These are phyloP conservation scores for Lathyrus aphaca DNA, from an alignment of 306 rosid species.

Conservation along the genomic window DNA sequence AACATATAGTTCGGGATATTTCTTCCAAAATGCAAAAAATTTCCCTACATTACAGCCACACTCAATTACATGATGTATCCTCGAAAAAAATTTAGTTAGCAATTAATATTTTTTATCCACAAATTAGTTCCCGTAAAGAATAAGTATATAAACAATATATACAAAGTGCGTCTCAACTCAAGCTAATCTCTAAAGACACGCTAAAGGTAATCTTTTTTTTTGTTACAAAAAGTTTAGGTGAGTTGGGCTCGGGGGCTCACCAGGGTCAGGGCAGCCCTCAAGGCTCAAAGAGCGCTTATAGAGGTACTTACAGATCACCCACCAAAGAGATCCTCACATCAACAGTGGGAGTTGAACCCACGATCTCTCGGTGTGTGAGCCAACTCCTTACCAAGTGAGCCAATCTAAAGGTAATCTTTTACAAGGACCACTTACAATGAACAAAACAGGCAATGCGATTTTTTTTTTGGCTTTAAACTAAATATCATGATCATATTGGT, in stretches of 20 bases:
- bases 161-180: constrained; percentile 8
- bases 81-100: constrained; percentile 1
- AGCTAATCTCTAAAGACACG: background rate
- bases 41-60: background rate
- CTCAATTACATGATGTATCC: constrained; percentile 25
- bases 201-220: constrained; percentile 25
- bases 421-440: background rate
- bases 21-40: constrained; percentile 29
- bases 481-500: constrained; percentile 24
- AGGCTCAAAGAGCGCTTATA: too few relatives aligned
- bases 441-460: constrained; percentile 9
- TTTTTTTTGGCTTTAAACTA: constrained; percentile 14
- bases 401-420: constrained; percentile 25
- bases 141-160: background rate
- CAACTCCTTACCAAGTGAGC: too few relatives aligned
- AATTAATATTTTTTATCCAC: background rate
- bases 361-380: too few relatives aligned
- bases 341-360: too few relatives aligned
- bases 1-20: constrained; percentile 3
- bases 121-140: background rate
- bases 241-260: too few relatives aligned
- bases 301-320: too few relatives aligned
- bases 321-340: too few relatives aligned
- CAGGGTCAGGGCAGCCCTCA: too few relatives aligned
- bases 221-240: too few relatives aligned